Base-by-base conservation (phyloP, 768 basidiomycete species). In the Austroboletus eburneus region DNA sequence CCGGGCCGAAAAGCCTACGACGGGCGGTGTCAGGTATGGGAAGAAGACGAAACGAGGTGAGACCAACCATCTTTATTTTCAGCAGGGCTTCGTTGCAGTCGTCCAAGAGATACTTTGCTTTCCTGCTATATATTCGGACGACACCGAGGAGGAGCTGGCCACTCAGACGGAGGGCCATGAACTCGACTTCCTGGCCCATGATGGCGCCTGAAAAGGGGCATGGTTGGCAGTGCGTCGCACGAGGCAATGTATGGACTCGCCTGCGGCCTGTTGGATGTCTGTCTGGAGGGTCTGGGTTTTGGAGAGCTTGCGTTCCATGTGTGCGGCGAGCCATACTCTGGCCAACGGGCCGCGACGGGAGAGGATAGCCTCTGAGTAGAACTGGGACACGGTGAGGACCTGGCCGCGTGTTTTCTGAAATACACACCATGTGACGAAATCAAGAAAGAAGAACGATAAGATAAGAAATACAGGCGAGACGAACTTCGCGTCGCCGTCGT, bases 301-400 rank as follows among this genome's bases (percentile, higher is more conserved):
- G 57, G 90, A 92, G 59, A 99, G 83, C 73, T 97, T 97, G 61
- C 91, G 83, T 69, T 97, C 93, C 84, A 95, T 93, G 76, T 97
- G 95, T 2, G 96, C 95, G 34, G 95, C 94, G 44, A 99, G 85
- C 96, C 96, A 99, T 74, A 99, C 92, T 72, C 86, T 91, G 29
- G 92, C 95, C 32, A 99, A 75, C 4, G 95, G 91, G 36, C 95
- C 94, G 46, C 91, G 85, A 57, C 92, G 86, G 38, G 91, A 91
- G 55, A 96, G 78, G 67, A 98, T 91, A 29, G 91, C 85, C 64
- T 96, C 92, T 41, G 91, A 92, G 64, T 91, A 94, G 67, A 93
- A 93, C 90, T 90, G 27, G 32, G 22, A n/a, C 2, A 18, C 6
- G 4, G 17, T 16, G 18, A 5, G 12, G 13, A 16, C 32, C 5